These are phyloP conservation scores for Phytophthora pseudosyringae DNA, from an alignment of 352 stramenopile species.

Conservation along the genomic window DNA sequence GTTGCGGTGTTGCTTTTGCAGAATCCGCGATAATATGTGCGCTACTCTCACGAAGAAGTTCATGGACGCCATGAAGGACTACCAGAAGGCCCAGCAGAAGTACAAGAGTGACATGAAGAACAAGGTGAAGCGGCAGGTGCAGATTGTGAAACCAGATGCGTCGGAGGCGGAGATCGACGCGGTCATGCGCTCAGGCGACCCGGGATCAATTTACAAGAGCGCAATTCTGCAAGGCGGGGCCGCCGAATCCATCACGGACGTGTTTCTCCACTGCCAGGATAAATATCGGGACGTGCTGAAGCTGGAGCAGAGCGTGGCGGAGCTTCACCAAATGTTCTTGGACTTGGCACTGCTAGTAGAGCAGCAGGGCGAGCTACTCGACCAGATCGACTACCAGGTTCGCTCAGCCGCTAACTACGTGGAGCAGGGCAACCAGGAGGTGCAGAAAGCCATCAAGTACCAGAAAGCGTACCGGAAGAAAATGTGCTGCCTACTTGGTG, in stretches of 20 bases:
- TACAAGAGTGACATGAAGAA: conserved; percentile 99
- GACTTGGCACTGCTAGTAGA: conserved; percentile 98
- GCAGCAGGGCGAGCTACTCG: conserved; percentile 97
- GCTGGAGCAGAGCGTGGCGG: conserved; percentile 96
- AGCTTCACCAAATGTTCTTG: conserved; percentile 99
- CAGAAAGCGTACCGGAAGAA: conserved; percentile 97
- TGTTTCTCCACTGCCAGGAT: conserved; percentile 95
- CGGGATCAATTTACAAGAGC: conserved; percentile 86
- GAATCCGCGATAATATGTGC: conserved; percentile 97
- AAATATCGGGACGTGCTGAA: conserved; percentile 98
- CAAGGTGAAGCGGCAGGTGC: conserved; percentile 97
- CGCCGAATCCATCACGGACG: conserved; percentile 86
- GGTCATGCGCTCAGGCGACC: conserved; percentile 92
- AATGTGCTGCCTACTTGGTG: conserved; percentile 91
- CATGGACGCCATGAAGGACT: conserved; percentile 98
- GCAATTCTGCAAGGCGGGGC: conserved; percentile 79
- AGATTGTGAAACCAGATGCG: conserved; percentile 98
- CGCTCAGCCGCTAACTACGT: conserved; percentile 96
- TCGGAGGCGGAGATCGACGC: conserved; percentile 97
- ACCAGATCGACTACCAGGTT: conserved; percentile 98
- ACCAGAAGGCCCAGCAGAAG: conserved; percentile 97
- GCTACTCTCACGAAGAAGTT: conserved; percentile 98
- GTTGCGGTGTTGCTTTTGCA: conserved; percentile 12
- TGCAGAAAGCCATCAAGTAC: conserved; percentile 95
- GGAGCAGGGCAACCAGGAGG: conserved; percentile 96